These are phyloP conservation scores for Plasmodium fragile DNA, from an alignment of 169 alveolate genomes.

Conservation along the genomic window DNA sequence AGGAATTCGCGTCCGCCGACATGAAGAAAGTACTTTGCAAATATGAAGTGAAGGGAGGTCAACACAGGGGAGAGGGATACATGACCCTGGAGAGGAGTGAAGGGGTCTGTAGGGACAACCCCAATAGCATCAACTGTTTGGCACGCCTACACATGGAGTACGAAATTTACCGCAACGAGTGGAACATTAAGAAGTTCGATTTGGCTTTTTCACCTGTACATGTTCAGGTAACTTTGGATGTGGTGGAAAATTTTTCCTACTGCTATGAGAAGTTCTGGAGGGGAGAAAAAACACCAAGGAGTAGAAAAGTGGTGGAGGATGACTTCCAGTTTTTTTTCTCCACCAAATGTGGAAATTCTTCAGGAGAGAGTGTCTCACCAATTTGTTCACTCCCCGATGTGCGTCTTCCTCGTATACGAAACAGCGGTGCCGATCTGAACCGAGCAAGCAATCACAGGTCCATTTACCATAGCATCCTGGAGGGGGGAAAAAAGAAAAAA, in stretches of 20 bases:
- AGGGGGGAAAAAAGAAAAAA: not conserved
- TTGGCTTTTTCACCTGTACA: constrained; percentile 30
- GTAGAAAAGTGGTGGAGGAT: not conserved
- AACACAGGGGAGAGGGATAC: not conserved
- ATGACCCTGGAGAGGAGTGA: not conserved
- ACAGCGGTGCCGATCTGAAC: not conserved
- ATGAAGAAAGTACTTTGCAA: constrained; percentile 25
- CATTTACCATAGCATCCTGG: not conserved
- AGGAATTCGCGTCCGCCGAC: constrained; percentile 4
- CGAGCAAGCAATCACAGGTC: not conserved
- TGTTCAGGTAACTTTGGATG: constrained; percentile 12
- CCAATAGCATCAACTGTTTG: not conserved
- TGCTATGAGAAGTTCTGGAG: constrained; percentile 19
- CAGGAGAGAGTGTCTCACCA: not conserved
- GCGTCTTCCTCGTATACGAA: not conserved
- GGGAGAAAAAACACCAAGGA: not conserved
- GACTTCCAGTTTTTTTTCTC: not conserved
- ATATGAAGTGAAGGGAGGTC: not conserved
- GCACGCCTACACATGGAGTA: constrained; percentile 7
- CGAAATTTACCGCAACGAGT: not conserved
- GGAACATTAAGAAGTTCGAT: not conserved
- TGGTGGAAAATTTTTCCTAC: constrained; percentile 11
- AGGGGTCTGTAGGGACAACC: not conserved
- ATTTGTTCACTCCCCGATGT: not conserved
- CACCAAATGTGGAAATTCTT: not conserved